Conservation (phyloP, 108 stramenopile species). For the Cyclotella choctawhatcheeana region DNA sequence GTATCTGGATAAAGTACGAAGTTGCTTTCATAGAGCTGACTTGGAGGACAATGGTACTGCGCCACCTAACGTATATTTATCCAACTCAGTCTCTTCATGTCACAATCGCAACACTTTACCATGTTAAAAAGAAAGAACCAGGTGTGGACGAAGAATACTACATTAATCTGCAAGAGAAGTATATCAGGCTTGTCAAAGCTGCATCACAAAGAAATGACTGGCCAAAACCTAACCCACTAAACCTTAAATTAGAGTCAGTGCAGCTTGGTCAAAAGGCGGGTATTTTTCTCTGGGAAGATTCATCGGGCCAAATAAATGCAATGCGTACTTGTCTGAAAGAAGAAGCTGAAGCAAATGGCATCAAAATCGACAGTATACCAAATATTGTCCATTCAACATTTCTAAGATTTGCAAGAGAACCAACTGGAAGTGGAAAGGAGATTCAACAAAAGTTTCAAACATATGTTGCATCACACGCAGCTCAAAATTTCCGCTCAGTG, state of each 20-base stretch:
- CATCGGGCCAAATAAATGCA: neutral
- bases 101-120: neutral
- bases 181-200: neutral
- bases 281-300: neutral
- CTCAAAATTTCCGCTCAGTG: neutral
- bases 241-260: neutral
- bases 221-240: neutral
- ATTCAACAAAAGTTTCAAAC: constrained; percentile 15
- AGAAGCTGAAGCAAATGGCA: neutral
- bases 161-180: neutral
- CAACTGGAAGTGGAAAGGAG: constrained; percentile 5
- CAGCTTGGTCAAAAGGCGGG: constrained; percentile 5
- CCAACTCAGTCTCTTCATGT: neutral
- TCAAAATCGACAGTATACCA: constrained; percentile 1
- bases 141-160: neutral
- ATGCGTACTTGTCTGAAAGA: neutral
- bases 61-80: constrained; percentile 6
- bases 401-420: constrained; percentile 1
- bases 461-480: neutral
- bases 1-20: neutral
- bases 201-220: neutral
- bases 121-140: neutral
- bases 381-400: constrained; percentile 7
- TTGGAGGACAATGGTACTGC: neutral
- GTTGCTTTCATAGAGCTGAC: neutral